Conservation (phyloP, 176 grass and related monocot species). For the Ananas comosus region DNA sequence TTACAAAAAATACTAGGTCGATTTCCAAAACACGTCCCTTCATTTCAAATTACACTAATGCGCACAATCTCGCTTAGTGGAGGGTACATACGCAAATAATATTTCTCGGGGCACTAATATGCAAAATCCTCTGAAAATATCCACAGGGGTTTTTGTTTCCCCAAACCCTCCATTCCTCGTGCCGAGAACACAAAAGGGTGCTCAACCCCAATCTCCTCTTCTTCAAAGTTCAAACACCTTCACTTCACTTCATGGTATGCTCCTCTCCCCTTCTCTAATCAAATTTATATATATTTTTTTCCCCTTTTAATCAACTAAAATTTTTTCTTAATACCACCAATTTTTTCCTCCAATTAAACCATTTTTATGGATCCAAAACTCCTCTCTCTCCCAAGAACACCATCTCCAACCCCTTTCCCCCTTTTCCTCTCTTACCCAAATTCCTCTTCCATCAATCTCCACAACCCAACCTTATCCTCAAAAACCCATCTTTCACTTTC, state of each 20-base stretch:
- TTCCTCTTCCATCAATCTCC: conserved; percentile 26
- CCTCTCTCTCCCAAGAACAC: conserved; percentile 17
- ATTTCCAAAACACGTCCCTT: no score
- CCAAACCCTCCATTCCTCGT: conserved; percentile 14
- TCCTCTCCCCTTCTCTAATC: conserved; percentile 6
- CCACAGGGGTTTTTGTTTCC: neutral
- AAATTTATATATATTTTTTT: neutral
- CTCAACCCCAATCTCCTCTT: conserved; percentile 2
- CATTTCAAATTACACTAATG: no score
- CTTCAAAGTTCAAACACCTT: neutral
- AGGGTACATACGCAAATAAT: neutral
- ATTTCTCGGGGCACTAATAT: neutral
- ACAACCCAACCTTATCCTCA: conserved; percentile 5
- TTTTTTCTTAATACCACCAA: neutral
- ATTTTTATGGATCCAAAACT: conserved; percentile 57
- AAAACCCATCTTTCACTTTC: conserved; percentile 11
- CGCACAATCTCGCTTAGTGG: neutral
- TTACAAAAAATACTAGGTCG: no score
- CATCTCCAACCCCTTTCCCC: conserved; percentile 30
- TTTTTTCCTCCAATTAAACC: neutral
- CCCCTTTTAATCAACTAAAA: neutral
- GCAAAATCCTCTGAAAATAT: neutral
- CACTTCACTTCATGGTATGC: neutral
- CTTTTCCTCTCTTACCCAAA: conserved; percentile 25
- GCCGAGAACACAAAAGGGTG: neutral